Evolutionary conservation across 495 filamentous ascomycete genomes (phyloP).

Genomic region (Penicillium roqueforti): DNA sequence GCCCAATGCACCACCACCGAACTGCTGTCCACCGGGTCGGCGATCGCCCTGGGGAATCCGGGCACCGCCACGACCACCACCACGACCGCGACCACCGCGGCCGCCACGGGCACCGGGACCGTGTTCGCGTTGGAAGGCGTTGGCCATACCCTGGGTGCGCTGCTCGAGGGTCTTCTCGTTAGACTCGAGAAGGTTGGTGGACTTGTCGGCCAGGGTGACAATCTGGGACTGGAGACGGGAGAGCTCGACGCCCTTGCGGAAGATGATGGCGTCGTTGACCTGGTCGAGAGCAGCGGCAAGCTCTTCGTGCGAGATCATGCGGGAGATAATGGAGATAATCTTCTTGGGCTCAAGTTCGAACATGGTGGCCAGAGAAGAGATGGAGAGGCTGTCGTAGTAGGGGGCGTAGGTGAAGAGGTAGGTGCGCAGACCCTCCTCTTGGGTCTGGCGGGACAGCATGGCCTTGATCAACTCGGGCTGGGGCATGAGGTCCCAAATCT

Average conservation of each 20-base stretch:
- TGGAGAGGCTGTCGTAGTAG: constrained; percentile 94
- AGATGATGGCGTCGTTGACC: constrained; percentile 95
- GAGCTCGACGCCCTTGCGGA: constrained; percentile 98
- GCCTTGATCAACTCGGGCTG: constrained; percentile 86
- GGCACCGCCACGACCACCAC: constrained; percentile 66
- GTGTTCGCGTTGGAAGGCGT: constrained; percentile 87
- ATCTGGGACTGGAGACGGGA: constrained; percentile 93
- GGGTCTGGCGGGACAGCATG: constrained; percentile 95
- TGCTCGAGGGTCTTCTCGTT: constrained; percentile 97
- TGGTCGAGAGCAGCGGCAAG: constrained; percentile 94
- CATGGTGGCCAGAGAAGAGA: constrained; percentile 82
- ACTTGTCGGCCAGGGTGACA: constrained; percentile 92
- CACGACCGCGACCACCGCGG: constrained; percentile 55
- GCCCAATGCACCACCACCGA: constrained; percentile 60
- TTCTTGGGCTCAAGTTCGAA: constrained; percentile 87
- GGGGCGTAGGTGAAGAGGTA: constrained; percentile 99
- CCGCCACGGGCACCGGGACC: constrained; percentile 73
- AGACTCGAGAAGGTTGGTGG: constrained; percentile 87
- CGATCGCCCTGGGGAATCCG: constrained; percentile 45
- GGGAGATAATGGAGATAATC: constrained; percentile 90
- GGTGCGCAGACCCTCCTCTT: constrained; percentile 95
- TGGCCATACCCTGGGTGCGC: constrained; percentile 89
- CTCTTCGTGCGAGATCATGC: constrained; percentile 99
- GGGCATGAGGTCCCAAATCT: constrained; percentile 97
- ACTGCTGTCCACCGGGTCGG: constrained; percentile 56